phyloP scores from a whole-genome alignment of 2,329 filamentous ascomycete genomes.

The Eutypa lata region DNA sequence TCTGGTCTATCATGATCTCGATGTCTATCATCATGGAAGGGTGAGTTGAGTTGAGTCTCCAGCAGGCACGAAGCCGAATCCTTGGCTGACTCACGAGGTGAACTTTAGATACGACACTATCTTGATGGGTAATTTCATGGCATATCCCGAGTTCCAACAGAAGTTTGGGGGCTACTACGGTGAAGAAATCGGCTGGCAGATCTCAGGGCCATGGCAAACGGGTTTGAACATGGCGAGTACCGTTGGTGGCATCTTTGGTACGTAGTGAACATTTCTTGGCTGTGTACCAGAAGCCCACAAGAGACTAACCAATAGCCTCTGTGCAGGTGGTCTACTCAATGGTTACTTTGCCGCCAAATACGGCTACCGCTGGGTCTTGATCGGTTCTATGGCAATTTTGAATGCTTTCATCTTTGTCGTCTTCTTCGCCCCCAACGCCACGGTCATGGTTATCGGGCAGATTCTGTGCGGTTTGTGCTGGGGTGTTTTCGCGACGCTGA shows the following conservation, averaged over 20 bases:
- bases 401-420: slow-evolving; percentile 28
- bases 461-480: slow-evolving; percentile 29
- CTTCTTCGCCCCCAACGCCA: slow-evolving; percentile 21
- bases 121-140: slow-evolving; percentile 28
- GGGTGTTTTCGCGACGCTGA: slow-evolving; percentile 30
- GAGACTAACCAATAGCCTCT: background rate
- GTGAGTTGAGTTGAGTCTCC: slow-evolving; percentile 9
- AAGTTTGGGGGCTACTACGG: slow-evolving; percentile 26
- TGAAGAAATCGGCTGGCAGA: slow-evolving; percentile 18
- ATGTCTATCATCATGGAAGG: slow-evolving; percentile 32
- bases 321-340: slow-evolving; percentile 25
- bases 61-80: background rate
- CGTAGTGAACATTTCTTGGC: slow-evolving; percentile 1
- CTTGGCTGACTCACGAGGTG: background rate
- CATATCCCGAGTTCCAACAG: slow-evolving; percentile 26
- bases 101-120: slow-evolving; percentile 28
- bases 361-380: slow-evolving; percentile 28
- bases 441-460: slow-evolving; percentile 24
- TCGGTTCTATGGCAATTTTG: slow-evolving; percentile 23
- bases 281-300: background rate
- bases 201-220: slow-evolving; percentile 27
- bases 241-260: slow-evolving; percentile 26
- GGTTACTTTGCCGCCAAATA: slow-evolving; percentile 25
- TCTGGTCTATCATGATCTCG: slow-evolving; percentile 29
- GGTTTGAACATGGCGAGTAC: slow-evolving; percentile 27